Evolutionary conservation across 768 basidiomycete species (phyloP).

Genomic region (Agrocybe praecox): DNA sequence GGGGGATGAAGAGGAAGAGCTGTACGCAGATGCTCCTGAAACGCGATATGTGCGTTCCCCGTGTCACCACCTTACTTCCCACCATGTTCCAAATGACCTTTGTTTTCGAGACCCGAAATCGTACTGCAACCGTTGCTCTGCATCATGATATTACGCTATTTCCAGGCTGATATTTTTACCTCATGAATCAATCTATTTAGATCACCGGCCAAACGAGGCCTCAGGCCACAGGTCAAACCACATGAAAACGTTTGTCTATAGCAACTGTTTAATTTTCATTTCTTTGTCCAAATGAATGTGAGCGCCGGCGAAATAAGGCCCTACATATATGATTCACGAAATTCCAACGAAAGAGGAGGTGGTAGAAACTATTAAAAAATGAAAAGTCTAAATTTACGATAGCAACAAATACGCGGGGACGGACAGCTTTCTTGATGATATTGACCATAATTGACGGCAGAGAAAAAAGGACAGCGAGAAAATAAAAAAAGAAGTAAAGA

Average conservation of each 20-base stretch:
- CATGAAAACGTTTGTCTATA: neutral
- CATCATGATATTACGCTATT: neutral
- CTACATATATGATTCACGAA: slow-evolving; percentile 20
- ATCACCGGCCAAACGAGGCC: no score
- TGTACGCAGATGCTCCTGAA: neutral
- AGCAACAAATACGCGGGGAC: slow-evolving; percentile 11
- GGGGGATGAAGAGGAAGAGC: neutral
- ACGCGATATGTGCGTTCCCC: neutral
- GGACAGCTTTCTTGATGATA: slow-evolving; percentile 12
- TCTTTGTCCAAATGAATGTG: slow-evolving; percentile 17
- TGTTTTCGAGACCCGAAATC: neutral
- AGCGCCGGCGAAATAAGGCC: slow-evolving; percentile 19
- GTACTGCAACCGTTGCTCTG: neutral
- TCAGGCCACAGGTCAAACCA: neutral
- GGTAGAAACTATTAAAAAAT: slow-evolving; percentile 2
- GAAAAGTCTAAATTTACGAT: neutral
- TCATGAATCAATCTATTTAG: no score
- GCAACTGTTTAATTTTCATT: slow-evolving; percentile 10
- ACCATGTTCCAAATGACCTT: neutral
- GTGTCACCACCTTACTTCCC: neutral
- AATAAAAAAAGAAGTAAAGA: slow-evolving; percentile 18
- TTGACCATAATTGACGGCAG: neutral
- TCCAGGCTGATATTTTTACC: no score
- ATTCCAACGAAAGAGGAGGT: slow-evolving; percentile 6
- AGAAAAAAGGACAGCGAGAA: slow-evolving; percentile 5